phyloP scores from a whole-genome alignment of 2,329 filamentous ascomycete genomes.

The Aureobasidium sp. region DNA sequence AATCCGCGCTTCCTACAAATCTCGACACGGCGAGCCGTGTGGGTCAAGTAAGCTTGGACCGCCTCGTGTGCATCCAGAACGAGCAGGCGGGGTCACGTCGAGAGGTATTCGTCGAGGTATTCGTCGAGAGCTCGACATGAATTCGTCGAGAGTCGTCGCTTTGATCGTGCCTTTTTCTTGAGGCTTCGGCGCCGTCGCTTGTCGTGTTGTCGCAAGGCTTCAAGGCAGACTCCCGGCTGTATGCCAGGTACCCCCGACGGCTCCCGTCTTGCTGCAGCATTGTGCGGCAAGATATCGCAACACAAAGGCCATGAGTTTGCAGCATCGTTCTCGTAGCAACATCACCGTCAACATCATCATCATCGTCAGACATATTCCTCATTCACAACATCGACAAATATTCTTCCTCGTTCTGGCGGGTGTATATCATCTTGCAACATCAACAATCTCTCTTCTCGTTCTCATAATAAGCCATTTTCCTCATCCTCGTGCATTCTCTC shows the following conservation, averaged over 20 bases:
- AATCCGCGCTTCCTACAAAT: conserved; percentile 4
- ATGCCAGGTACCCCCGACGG: too few relatives aligned
- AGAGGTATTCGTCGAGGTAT: background rate
- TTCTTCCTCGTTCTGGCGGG: conserved; percentile 7
- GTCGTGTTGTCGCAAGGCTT: background rate
- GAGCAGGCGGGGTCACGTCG: background rate
- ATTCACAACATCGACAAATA: background rate
- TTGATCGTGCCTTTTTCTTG: background rate
- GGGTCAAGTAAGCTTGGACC: background rate
- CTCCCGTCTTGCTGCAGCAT: background rate
- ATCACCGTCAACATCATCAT: background rate
- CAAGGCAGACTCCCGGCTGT: background rate
- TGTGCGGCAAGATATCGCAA: background rate
- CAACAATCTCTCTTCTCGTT: background rate
- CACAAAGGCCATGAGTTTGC: background rate
- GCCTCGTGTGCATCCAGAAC: background rate
- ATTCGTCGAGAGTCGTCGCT: background rate
- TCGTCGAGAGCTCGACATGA: background rate
- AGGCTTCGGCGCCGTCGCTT: background rate
- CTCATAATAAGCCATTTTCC: conserved; percentile 10
- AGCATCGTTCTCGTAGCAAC: background rate
- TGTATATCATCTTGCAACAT: background rate
- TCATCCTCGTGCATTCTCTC: conserved; percentile 1
- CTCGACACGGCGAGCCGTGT: background rate
- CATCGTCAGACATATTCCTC: background rate